Percentiles rank a stretch among this genome's conserved stretches.
Evolutionary conservation across 306 rosid species (phyloP).

Genomic region (Trichosanthes truncata): DNA sequence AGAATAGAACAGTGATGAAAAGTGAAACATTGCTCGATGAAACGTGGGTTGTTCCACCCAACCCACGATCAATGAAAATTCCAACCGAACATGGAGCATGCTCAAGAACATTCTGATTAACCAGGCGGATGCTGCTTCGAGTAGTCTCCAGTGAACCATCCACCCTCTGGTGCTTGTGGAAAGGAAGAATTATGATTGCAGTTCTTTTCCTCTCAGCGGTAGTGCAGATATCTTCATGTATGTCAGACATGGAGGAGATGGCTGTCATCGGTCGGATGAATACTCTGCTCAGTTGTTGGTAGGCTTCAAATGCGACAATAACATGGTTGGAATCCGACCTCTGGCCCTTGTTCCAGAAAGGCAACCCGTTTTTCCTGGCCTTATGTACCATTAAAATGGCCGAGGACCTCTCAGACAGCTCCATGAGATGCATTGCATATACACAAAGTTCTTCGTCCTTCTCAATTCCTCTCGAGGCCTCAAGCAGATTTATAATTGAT

Average conservation of each 20-base stretch:
- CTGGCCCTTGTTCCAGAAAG: slow-evolving; percentile 52
- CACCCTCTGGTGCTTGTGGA: slow-evolving; percentile 71
- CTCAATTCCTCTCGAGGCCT: slow-evolving; percentile 64
- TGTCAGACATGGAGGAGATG: slow-evolving; percentile 53
- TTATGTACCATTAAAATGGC: slow-evolving; percentile 71
- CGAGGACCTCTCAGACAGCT: slow-evolving; percentile 78
- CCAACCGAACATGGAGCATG: slow-evolving; percentile 83
- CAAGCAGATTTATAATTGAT: slow-evolving; percentile 58
- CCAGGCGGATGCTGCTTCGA: slow-evolving; percentile 38
- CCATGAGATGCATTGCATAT: slow-evolving; percentile 79
- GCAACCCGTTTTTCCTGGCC: slow-evolving; percentile 67
- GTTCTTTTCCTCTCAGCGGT: slow-evolving; percentile 59
- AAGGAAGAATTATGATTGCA: slow-evolving; percentile 70
- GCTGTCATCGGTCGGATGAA: slow-evolving; percentile 65
- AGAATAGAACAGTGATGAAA: slow-evolving; percentile 46
- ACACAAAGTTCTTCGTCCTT: slow-evolving; percentile 50
- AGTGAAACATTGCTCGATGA: slow-evolving; percentile 64
- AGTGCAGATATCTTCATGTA: slow-evolving; percentile 73
- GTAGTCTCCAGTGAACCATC: slow-evolving; percentile 55
- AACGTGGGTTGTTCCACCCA: slow-evolving; percentile 65
- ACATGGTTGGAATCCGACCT: slow-evolving; percentile 32
- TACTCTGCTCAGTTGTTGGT: slow-evolving; percentile 54
- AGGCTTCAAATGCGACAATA: slow-evolving; percentile 65
- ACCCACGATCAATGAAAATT: slow-evolving; percentile 72
- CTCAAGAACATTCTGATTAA: slow-evolving; percentile 60